Evolutionary conservation across 116 monocot genomes (phyloP), one percentile per base, ranked within the genome.

Genomic region (Posidonia oceanica): DNA sequence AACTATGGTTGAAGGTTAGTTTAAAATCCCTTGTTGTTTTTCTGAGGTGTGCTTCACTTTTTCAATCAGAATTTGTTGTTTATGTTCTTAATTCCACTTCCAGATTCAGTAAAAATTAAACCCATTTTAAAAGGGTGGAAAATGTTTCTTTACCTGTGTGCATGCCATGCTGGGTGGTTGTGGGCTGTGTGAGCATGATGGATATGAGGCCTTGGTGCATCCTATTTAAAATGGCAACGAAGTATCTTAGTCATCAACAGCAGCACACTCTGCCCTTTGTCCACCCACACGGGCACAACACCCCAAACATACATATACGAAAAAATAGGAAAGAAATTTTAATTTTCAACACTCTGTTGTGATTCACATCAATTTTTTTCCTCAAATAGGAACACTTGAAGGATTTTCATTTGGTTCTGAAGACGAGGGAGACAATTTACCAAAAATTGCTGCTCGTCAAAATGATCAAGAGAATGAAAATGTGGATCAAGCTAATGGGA

Each of bases 351-450:
- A 29, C 29, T 29, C 29, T 29, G 29, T 1, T 29, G 29, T 29
- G 29, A 29, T 29, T 29, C 29, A 29, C 29, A 29, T 29, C 29
- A 29, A 29, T 29, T 29, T 37, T 15, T 37, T 21, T 67, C 13
- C 36, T 68, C 21, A 4, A 68, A 36, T 23, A 90, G 88, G 94
- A 58, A 84, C 85, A 11, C 88, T 94, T 14, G 88, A 94, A 69
- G 94, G 94, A 68, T 94, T 90, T 79, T 83, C 88, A 61, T 94
- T 90, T 84, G 90, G 88, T 77, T 88, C 90, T 39, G 94, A 90
- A 63, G 90, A 90, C 65, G 88, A 93, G 52, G 75, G 74, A 37
- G 88, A 90, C 7, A 82, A 80, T 65, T 41, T 78, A 39, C 75
- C 72, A 36, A 89, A 79, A 64, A 14, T 68, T 8, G 63, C 76